phyloP scores from a whole-genome alignment of 257 asterid species.

The Rhazya stricta region DNA sequence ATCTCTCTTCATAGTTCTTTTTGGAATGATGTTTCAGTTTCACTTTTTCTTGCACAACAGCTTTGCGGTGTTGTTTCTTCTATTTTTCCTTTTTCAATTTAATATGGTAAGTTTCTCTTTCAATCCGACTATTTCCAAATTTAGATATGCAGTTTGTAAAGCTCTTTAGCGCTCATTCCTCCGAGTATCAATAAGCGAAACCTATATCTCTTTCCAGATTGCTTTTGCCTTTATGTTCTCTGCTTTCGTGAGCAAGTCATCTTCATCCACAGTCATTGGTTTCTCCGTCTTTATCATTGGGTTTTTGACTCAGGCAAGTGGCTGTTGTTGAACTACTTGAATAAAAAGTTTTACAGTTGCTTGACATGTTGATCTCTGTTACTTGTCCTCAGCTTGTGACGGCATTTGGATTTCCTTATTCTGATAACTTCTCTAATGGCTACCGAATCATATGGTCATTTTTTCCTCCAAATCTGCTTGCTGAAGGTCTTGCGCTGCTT shows the following conservation, averaged over 20 bases:
- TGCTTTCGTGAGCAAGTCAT: constrained; percentile 73
- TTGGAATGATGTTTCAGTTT: constrained; percentile 91
- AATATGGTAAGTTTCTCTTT: constrained; percentile 58
- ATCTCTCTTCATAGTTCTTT: constrained; percentile 62
- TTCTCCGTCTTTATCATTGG: constrained; percentile 67
- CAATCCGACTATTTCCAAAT: constrained; percentile 1
- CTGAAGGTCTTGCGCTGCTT: constrained; percentile 69
- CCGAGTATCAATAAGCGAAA: neutral
- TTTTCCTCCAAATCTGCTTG: constrained; percentile 88
- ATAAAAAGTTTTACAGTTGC: constrained; percentile 15
- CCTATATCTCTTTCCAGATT: constrained; percentile 41
- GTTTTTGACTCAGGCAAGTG: constrained; percentile 74
- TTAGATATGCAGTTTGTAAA: neutral
- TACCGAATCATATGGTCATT: constrained; percentile 67
- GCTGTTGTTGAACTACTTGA: constrained; percentile 13
- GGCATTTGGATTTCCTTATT: constrained; percentile 76
- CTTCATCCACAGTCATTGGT: constrained; percentile 74
- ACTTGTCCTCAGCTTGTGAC: constrained; percentile 58
- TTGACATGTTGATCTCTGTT: constrained; percentile 19
- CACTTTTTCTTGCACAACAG: constrained; percentile 74
- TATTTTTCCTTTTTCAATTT: constrained; percentile 77
- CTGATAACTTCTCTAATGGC: constrained; percentile 32
- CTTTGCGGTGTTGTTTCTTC: constrained; percentile 63
- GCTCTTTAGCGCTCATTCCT: neutral
- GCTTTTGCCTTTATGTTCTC: constrained; percentile 84